These are phyloP conservation scores for Streptanthus diversifolius DNA, from an alignment of 345 rosid genomes.

Conservation along the genomic window DNA sequence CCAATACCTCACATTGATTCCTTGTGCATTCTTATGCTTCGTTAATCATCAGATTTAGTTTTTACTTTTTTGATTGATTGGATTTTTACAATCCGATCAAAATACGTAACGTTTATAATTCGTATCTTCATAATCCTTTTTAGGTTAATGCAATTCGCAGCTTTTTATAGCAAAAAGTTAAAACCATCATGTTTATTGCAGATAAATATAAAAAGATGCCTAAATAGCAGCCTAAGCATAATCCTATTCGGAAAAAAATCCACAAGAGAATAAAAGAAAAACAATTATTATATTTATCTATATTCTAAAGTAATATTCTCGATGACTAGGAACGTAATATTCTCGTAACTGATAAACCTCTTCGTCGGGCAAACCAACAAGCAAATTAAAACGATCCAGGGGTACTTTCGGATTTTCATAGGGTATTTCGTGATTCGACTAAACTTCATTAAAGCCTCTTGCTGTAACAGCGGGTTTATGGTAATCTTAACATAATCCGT, in stretches of 20 bases:
- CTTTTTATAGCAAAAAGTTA: constrained; percentile 12
- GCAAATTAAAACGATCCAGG: not conserved
- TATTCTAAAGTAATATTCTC: constrained; percentile 12
- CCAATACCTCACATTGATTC: not conserved
- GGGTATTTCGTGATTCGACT: not conserved
- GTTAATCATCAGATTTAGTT: constrained; percentile 8
- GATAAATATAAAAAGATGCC: not conserved
- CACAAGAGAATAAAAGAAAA: not conserved
- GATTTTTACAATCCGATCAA: not conserved
- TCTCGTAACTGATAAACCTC: not conserved
- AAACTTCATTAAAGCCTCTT: not conserved
- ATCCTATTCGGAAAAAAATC: not conserved
- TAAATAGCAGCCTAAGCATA: not conserved
- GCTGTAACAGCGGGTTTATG: not conserved
- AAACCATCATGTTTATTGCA: not conserved
- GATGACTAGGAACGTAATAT: constrained; percentile 3
- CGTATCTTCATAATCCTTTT: not conserved
- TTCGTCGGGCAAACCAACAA: not conserved
- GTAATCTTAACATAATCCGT: not conserved
- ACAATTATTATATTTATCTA: not conserved
- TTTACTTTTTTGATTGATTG: not conserved
- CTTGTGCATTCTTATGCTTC: constrained; percentile 5
- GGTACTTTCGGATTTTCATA: not conserved
- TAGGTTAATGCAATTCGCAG: not conserved
- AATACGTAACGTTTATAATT: constrained; percentile 3